phyloP scores from a whole-genome alignment of 2,329 filamentous ascomycete genomes.

The Thelonectria olida region DNA sequence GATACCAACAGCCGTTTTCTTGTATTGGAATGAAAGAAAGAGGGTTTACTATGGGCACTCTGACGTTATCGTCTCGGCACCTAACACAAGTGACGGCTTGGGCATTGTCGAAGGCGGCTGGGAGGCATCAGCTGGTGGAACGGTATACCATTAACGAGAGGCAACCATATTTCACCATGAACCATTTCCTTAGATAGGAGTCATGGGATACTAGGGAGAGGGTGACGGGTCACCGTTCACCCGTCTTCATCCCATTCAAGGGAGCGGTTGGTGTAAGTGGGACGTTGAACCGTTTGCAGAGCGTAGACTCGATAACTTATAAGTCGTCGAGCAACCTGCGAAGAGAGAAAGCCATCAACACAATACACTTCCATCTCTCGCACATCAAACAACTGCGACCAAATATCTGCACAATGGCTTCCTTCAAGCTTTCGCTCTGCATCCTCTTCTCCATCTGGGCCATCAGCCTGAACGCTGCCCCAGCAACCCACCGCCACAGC shows the following conservation, averaged over 20 bases:
- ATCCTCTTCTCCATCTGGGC: constrained; percentile 35
- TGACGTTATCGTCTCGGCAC: neutral
- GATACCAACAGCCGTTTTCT: constrained; percentile 2
- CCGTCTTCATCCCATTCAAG: constrained; percentile 29
- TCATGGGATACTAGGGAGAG: constrained; percentile 7
- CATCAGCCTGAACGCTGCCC: constrained; percentile 37
- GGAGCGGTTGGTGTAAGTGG: constrained; percentile 23
- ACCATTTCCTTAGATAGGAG: constrained; percentile 12
- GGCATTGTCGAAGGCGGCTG: constrained; percentile 35
- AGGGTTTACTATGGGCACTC: constrained; percentile 5
- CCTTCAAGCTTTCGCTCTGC: constrained; percentile 27
- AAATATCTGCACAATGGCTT: constrained; percentile 26
- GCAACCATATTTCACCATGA: constrained; percentile 29
- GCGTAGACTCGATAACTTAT: constrained; percentile 1
- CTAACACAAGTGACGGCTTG: constrained; percentile 15
- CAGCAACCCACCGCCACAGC: constrained; percentile 31
- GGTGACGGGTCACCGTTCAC: constrained; percentile 6
- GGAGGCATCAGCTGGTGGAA: neutral
- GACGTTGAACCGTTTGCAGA: constrained; percentile 27
- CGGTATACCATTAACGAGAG: neutral
- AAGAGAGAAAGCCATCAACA: neutral
- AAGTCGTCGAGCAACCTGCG: neutral
- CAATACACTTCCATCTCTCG: neutral
- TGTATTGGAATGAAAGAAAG: constrained; percentile 14
- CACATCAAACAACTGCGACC: neutral